Evolutionary conservation across 2,329 filamentous ascomycete genomes (phyloP).

Genomic region (Chaetomium sp.): DNA sequence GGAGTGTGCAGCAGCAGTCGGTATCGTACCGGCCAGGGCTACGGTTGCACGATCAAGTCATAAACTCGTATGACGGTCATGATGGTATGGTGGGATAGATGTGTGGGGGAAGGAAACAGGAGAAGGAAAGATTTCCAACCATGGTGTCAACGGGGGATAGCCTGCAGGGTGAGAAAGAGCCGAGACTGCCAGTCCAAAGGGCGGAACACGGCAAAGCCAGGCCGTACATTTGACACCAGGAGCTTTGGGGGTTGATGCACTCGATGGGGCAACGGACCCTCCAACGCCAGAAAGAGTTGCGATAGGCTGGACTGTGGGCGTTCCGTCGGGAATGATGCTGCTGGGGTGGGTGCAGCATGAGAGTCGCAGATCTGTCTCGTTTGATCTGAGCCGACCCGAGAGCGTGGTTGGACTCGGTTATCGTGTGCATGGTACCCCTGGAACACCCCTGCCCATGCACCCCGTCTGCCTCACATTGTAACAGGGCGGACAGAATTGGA

Average conservation of each 20-base stretch:
- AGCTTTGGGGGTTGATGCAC: neutral
- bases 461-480: too few species aligned
- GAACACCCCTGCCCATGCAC: neutral
- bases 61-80: constrained; percentile 13
- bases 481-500: too few species aligned
- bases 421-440: neutral
- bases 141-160: neutral
- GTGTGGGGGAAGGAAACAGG: neutral
- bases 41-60: neutral
- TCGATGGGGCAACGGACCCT: neutral
- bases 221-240: constrained; percentile 7
- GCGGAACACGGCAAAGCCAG: neutral
- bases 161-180: neutral
- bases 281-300: neutral
- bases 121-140: neutral
- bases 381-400: constrained; percentile 16
- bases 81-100: neutral
- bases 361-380: constrained; percentile 17
- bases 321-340: neutral
- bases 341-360: constrained; percentile 14
- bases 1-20: neutral
- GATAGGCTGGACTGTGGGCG: constrained; percentile 1
- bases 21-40: neutral
- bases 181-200: neutral
- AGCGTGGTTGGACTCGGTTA: constrained; percentile 16